phyloP scores from a whole-genome alignment of 2,329 filamentous ascomycete genomes.

The Xylariales sp. region DNA sequence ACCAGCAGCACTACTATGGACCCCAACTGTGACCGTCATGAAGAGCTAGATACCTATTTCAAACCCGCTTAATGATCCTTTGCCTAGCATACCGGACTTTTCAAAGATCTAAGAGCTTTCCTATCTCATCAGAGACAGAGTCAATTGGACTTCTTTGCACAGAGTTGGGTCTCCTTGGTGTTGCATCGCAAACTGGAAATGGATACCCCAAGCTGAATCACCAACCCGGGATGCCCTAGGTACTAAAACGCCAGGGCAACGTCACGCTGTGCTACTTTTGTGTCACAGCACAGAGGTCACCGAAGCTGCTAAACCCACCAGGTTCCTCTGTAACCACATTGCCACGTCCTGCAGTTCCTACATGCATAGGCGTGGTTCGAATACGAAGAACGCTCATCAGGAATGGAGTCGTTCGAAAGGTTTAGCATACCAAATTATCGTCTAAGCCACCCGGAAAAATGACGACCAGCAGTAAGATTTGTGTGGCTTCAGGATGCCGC shows the following conservation, averaged over 20 bases:
- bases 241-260: background rate
- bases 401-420: too few relatives aligned
- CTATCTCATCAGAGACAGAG: background rate
- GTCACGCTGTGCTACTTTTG: background rate
- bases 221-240: background rate
- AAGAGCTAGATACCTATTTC: background rate
- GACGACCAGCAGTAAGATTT: too few relatives aligned
- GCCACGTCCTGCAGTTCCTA: too few relatives aligned
- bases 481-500: too few relatives aligned
- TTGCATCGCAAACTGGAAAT: too few relatives aligned
- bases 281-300: conserved; percentile 1
- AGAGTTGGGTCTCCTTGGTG: background rate
- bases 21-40: background rate
- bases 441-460: too few relatives aligned
- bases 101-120: too few relatives aligned
- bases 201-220: too few relatives aligned
- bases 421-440: too few relatives aligned
- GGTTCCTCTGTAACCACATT: background rate
- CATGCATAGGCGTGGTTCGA: too few relatives aligned
- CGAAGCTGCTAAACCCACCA: conserved; percentile 3
- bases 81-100: background rate
- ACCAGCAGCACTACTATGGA: conserved; percentile 7
- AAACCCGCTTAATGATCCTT: background rate
- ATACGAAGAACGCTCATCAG: too few relatives aligned
- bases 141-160: background rate